A percentile compares a stretch with the other conserved stretches of the same genome.
These are phyloP conservation scores for Gilbertella persicaria DNA, from an alignment of 371 early-diverging fungal species.

Conservation along the genomic window DNA sequence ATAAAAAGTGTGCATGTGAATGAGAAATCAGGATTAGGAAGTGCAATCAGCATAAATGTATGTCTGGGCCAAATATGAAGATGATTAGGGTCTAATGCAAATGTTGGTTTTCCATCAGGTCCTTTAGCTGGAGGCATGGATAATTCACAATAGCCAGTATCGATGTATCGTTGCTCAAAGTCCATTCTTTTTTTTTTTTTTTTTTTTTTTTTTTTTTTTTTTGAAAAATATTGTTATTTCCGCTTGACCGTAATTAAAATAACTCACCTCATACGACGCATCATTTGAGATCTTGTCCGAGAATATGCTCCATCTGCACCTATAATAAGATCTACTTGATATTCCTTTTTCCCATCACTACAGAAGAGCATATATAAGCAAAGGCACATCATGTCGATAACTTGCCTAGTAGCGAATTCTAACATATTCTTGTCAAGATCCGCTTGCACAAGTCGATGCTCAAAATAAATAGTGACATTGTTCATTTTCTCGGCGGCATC, in stretches of 20 bases:
- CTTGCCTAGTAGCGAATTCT: slow-evolving; percentile 37
- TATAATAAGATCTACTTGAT: slow-evolving; percentile 77
- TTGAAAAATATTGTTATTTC: no score
- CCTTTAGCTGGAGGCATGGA: slow-evolving; percentile 66
- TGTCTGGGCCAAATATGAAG: slow-evolving; percentile 98
- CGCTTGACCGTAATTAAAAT: no score
- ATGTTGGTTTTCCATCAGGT: slow-evolving; percentile 58
- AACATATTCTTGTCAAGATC: slow-evolving; percentile 63
- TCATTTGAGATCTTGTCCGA: slow-evolving; percentile 72
- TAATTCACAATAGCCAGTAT: slow-evolving; percentile 90
- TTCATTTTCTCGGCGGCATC: slow-evolving; percentile 63
- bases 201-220: no score
- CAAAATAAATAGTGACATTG: slow-evolving; percentile 72
- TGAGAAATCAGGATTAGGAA: slow-evolving; percentile 89
- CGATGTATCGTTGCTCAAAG: slow-evolving; percentile 87
- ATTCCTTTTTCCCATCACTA: slow-evolving; percentile 9
- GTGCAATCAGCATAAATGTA: slow-evolving; percentile 94
- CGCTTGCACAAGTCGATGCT: slow-evolving; percentile 58
- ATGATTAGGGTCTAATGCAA: slow-evolving; percentile 86
- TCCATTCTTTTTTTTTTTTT: slow-evolving; percentile 74
- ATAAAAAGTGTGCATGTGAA: slow-evolving; percentile 97
- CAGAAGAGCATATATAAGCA: background rate
- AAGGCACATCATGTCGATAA: background rate
- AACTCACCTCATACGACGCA: slow-evolving; percentile 66
- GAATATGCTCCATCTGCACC: slow-evolving; percentile 97